These are phyloP conservation scores for Diversispora epigaea DNA, from an alignment of 192 early-diverging fungal genomes.

Conservation along the genomic window DNA sequence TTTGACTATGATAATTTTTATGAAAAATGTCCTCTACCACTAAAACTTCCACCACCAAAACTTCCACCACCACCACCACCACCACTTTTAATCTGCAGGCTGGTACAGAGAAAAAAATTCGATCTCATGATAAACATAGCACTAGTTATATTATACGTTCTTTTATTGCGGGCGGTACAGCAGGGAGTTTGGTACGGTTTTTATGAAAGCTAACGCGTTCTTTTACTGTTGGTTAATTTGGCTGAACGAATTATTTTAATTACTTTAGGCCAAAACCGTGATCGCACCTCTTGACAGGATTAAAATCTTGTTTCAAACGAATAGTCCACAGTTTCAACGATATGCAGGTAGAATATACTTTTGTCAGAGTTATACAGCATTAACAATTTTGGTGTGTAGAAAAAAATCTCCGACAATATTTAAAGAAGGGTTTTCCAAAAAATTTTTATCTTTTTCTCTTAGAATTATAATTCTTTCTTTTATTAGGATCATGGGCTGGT, in stretches of 20 bases:
- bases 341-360: conserved; percentile 53
- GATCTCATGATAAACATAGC: conserved; percentile 36
- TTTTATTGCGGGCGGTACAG: conserved; percentile 46
- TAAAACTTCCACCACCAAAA: too few relatives aligned
- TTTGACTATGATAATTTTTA: too few relatives aligned
- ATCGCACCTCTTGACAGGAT: conserved; percentile 84
- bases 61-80: too few relatives aligned
- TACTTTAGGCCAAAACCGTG: conserved; percentile 66
- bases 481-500: conserved; percentile 71
- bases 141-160: conserved; percentile 44
- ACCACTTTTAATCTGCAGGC: neutral
- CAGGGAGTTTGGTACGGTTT: conserved; percentile 43
- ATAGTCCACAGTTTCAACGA: conserved; percentile 67
- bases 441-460: conserved; percentile 22
- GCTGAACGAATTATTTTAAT: neutral
- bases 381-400: conserved; percentile 6
- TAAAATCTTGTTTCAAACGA: conserved; percentile 84
- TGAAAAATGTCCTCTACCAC: too few relatives aligned
- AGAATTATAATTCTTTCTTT: neutral
- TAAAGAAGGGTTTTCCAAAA: neutral
- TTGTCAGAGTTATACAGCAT: neutral
- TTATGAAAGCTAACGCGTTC: neutral
- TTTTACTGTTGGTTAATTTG: neutral
- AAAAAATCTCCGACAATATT: too few relatives aligned
- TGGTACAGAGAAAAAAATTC: neutral